Percentiles rank a stretch among this genome's conserved stretches.
These are phyloP conservation scores for Botrytis squamosa DNA, from an alignment of 2,329 filamentous ascomycete species.

Conservation along the genomic window DNA sequence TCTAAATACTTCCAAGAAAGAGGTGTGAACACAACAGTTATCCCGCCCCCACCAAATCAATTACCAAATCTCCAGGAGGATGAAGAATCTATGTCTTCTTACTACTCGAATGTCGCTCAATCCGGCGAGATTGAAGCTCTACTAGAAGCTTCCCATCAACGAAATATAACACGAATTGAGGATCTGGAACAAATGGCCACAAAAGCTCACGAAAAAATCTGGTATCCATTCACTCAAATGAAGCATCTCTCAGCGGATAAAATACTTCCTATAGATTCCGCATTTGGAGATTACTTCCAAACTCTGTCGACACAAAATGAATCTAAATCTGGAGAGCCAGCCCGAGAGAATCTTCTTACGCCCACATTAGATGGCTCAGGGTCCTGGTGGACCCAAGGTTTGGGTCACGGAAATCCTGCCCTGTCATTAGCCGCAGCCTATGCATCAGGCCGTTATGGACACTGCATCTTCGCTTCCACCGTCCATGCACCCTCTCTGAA, in stretches of 20 bases:
- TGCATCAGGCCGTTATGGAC: slow-evolving; percentile 79
- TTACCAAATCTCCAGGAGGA: slow-evolving; percentile 47
- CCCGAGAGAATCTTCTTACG: slow-evolving; percentile 46
- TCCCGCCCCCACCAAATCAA: slow-evolving; percentile 59
- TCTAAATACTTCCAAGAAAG: slow-evolving; percentile 63
- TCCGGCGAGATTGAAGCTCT: slow-evolving; percentile 45
- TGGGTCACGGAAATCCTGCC: slow-evolving; percentile 73
- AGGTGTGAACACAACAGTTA: slow-evolving; percentile 54
- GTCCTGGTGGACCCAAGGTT: slow-evolving; percentile 89
- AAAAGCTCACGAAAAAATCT: slow-evolving; percentile 64
- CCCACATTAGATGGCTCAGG: slow-evolving; percentile 80
- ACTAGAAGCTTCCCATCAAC: slow-evolving; percentile 51
- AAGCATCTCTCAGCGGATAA: slow-evolving; percentile 57
- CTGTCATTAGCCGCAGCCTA: slow-evolving; percentile 75
- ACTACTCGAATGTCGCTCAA: slow-evolving; percentile 56
- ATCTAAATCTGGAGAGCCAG: neutral
- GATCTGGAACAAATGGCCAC: slow-evolving; percentile 60
- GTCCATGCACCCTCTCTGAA: slow-evolving; percentile 75
- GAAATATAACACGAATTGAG: slow-evolving; percentile 56
- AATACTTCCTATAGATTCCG: slow-evolving; percentile 77
- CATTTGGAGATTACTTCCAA: slow-evolving; percentile 76
- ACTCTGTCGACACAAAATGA: slow-evolving; percentile 40
- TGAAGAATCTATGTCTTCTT: slow-evolving; percentile 55
- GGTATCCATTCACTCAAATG: slow-evolving; percentile 89
- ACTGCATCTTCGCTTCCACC: slow-evolving; percentile 82